Evolutionary conservation across 768 basidiomycete species (phyloP).

Genomic region (Flagelloscypha sp.): DNA sequence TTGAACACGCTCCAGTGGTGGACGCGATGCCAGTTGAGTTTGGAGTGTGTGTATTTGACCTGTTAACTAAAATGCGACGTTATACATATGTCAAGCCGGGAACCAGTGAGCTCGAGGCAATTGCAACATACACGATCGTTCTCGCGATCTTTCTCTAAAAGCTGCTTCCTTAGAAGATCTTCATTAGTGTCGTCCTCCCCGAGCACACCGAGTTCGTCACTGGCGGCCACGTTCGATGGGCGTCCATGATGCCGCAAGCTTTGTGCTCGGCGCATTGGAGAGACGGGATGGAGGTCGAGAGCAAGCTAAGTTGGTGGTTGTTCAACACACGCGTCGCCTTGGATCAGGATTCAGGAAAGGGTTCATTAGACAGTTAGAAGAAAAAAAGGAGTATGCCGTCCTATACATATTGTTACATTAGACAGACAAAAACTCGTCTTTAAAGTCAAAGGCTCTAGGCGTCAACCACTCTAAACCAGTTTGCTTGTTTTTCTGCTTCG

Average conservation of each 20-base stretch:
- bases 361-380: too few species aligned
- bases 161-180: conserved; percentile 52
- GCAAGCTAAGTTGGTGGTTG: too few species aligned
- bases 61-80: conserved; percentile 37
- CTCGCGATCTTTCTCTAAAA: conserved; percentile 62
- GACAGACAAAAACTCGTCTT: too few species aligned
- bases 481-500: too few species aligned
- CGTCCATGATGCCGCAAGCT: conserved; percentile 49
- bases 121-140: conserved; percentile 48
- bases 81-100: not conserved
- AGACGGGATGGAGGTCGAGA: too few species aligned
- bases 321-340: too few species aligned
- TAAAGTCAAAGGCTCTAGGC: too few species aligned
- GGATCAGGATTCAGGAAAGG: too few species aligned
- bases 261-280: conserved; percentile 59
- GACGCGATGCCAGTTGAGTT: conserved; percentile 56
- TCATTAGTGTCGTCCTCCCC: conserved; percentile 56
- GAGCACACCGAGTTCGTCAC: conserved; percentile 54
- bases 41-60: conserved; percentile 57
- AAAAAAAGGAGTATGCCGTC: too few species aligned
- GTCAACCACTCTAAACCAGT: too few species aligned
- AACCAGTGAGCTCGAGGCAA: not conserved
- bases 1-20: conserved; percentile 59
- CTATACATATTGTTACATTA: too few species aligned
- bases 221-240: conserved; percentile 36